phyloP scores from a whole-genome alignment of 192 early-diverging fungal genomes.

The Coemansia sp. region DNA sequence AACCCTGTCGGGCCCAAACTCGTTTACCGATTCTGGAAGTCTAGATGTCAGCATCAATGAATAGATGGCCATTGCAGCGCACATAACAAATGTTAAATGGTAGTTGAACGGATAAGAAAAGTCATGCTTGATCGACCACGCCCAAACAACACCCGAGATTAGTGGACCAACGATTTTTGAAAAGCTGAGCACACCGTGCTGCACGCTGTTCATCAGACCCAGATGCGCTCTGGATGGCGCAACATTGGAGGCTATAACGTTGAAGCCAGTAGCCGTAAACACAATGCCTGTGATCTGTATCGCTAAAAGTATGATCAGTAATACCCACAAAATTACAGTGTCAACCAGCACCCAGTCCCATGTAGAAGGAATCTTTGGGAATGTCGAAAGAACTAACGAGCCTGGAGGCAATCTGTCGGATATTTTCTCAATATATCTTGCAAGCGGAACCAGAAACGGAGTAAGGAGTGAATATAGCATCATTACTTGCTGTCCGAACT shows the following conservation, averaged over 20 bases:
- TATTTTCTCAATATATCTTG: constrained; percentile 3
- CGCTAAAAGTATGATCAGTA: constrained; percentile 5
- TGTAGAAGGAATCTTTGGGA: not conserved
- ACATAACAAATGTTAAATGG: constrained; percentile 2
- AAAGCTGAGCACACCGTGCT: not conserved
- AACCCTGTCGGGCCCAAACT: not conserved
- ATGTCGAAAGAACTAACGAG: not conserved
- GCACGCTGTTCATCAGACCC: constrained; percentile 17
- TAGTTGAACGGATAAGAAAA: constrained; percentile 7
- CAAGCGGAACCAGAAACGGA: constrained; percentile 18
- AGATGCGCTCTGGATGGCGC: constrained; percentile 3
- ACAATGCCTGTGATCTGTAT: not conserved
- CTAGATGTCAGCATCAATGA: not conserved
- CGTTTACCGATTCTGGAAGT: constrained; percentile 9
- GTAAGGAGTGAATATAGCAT: constrained; percentile 9
- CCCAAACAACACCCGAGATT: constrained; percentile 13
- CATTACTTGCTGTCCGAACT: constrained; percentile 15
- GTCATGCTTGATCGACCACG: constrained; percentile 9
- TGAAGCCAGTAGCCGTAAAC: constrained; percentile 2
- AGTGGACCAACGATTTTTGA: constrained; percentile 13
- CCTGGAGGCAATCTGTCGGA: not conserved
- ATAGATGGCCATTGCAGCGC: not conserved
- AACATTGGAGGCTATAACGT: constrained; percentile 7
- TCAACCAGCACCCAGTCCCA: not conserved
- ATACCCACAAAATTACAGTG: constrained; percentile 14